Base-by-base conservation (phyloP, 345 rosid genomes). In the Kandelia obovata region DNA sequence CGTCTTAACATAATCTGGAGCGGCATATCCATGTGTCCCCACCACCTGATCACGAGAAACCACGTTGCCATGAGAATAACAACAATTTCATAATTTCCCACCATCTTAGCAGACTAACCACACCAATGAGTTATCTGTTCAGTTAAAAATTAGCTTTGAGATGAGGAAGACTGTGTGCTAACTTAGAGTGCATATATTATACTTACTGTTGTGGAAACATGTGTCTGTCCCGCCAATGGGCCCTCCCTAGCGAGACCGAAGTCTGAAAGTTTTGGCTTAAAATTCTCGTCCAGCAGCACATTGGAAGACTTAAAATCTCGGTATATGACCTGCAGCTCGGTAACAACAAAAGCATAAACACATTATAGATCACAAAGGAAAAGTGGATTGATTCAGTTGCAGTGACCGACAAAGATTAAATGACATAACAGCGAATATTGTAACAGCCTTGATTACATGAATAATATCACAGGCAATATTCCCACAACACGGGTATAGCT, bases 211-310 rank as follows among this genome's bases (percentile, higher is more conserved):
- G 97, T 91, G 28, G 98, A 91, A 72, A 91, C 97, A 65, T 93
- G 98, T 10, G 91, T 83, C n/a, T 58, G 79, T 65, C 88, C 97
- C 7, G 78, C 89, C 27, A 76, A 49, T 39, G 97, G 98, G 7
- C 98, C 98, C 72, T 88, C 97, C 84, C 98, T 82, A 0, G 97
- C 98, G 35, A 94, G 89, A 3, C 98, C 97, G 59, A 91, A 94
- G 79, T 93, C 97, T 7, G 97, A 91, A 73, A 93, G 89, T 79
- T 83, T 94, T 5, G 98, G 87, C 19, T 80, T 80, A 58, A 87
- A 82, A 21, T 83, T 76, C 60, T 88, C 90, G 62, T 94, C 83
- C 76, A 94, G 53, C 51, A 91, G 81, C 35, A 94, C 88, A 61
- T 94, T 94, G 17, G 98, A 89, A 2, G 90, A 78, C 64, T 93